These are phyloP conservation scores for Leccinum barrowsii DNA, from an alignment of 768 basidiomycete species.

Conservation along the genomic window DNA sequence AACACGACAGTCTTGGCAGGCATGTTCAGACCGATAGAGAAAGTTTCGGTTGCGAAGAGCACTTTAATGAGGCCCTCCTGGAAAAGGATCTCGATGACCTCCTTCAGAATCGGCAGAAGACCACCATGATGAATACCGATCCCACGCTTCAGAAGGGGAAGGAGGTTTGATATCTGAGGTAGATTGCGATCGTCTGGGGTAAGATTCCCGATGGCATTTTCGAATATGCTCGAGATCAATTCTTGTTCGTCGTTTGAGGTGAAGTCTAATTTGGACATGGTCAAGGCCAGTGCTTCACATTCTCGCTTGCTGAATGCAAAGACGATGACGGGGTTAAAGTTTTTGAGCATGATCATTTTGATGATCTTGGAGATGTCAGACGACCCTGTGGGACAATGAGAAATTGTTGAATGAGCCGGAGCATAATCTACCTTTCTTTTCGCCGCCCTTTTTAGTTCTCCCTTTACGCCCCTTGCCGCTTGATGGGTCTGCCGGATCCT, in stretches of 20 bases:
- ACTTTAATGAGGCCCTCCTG: constrained; percentile 98
- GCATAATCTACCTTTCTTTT: constrained; percentile 67
- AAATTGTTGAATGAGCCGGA: background rate
- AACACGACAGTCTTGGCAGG: constrained; percentile 99
- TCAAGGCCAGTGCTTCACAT: constrained; percentile 89
- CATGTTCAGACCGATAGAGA: constrained; percentile 98
- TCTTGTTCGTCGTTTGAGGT: constrained; percentile 91
- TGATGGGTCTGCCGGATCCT: constrained; percentile 87
- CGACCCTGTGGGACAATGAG: constrained; percentile 47
- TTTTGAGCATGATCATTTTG: constrained; percentile 97
- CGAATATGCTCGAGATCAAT: constrained; percentile 83
- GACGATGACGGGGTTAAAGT: constrained; percentile 96
- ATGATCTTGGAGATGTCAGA: constrained; percentile 98
- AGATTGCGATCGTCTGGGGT: constrained; percentile 83
- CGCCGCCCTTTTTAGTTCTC: constrained; percentile 90
- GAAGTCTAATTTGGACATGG: constrained; percentile 93
- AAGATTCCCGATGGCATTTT: constrained; percentile 89
- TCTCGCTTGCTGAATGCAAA: constrained; percentile 99
- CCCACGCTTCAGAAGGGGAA: constrained; percentile 90
- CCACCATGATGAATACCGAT: constrained; percentile 99
- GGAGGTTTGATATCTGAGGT: constrained; percentile 88
- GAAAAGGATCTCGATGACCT: constrained; percentile 98
- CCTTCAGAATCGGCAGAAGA: constrained; percentile 93
- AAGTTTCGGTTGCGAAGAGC: constrained; percentile 97
- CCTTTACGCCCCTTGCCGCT: constrained; percentile 88